Base-by-base conservation (phyloP, 2,329 filamentous ascomycete genomes). In the Aplosporella prunicola region DNA sequence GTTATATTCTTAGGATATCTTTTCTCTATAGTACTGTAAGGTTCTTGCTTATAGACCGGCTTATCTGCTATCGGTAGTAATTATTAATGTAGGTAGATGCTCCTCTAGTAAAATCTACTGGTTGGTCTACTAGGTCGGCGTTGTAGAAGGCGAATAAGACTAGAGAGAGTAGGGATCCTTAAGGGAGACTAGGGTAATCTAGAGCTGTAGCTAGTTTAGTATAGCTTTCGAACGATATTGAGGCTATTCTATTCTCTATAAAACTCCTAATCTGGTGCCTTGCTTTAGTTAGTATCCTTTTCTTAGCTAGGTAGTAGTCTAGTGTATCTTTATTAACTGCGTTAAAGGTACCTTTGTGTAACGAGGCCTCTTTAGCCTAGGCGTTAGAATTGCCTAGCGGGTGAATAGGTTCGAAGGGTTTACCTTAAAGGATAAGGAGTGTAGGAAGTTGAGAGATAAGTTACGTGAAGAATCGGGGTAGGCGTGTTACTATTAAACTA, bases 21-120 rank as follows among this genome's bases (percentile, higher is more conserved):
- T 31, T 18, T 13, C 10, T 20, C 9, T 31, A 4, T 5, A 31
- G 9, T 2, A 18, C 29, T 11, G 8, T 8, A 2, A 31, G 29
- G 11, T 31, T 31, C 17, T 31, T 31, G 31, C 22, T 32, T 51
- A 43, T 46, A 4, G 45, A 45, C 9, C 10, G 15, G 8, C 47
- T 44, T 0, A 43, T 42, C 28, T 41, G 32, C 51, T 44, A 51
- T 16, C 26, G 1, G 17, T 24, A 41, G 17, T 41, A 36, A 25
- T 41, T 24, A 13, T 41, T 25, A 15, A 41, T 37, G 18, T 29
- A 41, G 20, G 32, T 32, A 9, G 25, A 28, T 20, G 33, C 32
- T 23, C 39, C 39, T 20, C 35, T 28, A 14, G 17, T 29, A 3
- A 28, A 27, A 13, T 36, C 14, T 1, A 36, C 24, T 16, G 14